Base-by-base conservation (phyloP, 352 stramenopile species). In the Pythium myriotylum region DNA sequence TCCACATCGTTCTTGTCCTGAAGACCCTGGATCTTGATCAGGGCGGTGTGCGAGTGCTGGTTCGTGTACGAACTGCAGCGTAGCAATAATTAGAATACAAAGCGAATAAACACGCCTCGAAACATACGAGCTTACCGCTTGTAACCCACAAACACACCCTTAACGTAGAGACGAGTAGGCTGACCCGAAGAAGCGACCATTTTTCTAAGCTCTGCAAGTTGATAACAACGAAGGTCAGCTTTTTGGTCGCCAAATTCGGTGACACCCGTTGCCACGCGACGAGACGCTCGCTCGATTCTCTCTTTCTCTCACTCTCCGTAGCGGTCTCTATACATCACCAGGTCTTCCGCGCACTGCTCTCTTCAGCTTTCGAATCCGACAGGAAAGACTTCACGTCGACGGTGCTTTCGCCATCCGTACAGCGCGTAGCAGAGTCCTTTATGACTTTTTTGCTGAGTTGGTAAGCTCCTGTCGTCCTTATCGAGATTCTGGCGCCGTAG, bases 21-120 rank as follows among this genome's bases (percentile, higher is more conserved):
- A 52, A 99, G 87, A 75, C 97, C 96, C 84, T 99, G 91, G 79
- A 99, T 98, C 89, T 99, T 99, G 74, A 99, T 93, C 50, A 99
- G 86, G 70, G 90, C 95, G 54, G 97, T 99, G 91, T 99, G 91
- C 72, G 94, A 90, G 92, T 99, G 95, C 87, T 99, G 97, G 81
- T 98, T 99, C 59, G 94, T 89, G 65, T 98, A 89, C 65, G 94
- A 96, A 77, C 80, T 86, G 71, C 13, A 52, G 23, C 32, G 14
- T 57, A 54, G 33, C 14, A 4, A 0, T 10, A 2, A 3, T 24
- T 1, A n/a, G 7, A 43, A 41, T 29, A 29, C 2, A n/a, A 29
- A 10, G 20, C 3, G 3, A 3, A 54, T 2, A 3, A 42, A n/a
- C 43, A 33, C 17, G 7, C 17, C 10, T 35, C 29, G 29, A 10